Evolutionary conservation across 805 yeast genomes (phyloP).

Genomic region (Kluyveromyces siamensis): DNA sequence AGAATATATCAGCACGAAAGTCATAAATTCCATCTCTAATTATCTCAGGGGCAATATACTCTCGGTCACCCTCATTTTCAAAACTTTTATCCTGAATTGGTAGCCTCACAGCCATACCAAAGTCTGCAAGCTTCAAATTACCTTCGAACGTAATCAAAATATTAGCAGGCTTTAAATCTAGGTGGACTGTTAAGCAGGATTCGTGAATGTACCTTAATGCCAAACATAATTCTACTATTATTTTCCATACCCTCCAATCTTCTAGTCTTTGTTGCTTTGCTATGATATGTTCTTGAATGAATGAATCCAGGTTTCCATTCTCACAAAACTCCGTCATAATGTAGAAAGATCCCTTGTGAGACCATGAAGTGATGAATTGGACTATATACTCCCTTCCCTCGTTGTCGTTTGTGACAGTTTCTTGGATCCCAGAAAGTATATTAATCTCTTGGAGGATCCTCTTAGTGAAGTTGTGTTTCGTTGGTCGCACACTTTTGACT

Average conservation of each 20-base stretch:
- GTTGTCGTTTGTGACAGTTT: slow-evolving; percentile 36
- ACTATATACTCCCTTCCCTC: slow-evolving; percentile 70
- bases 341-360: slow-evolving; percentile 61
- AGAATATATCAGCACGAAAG: slow-evolving; percentile 88
- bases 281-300: slow-evolving; percentile 68
- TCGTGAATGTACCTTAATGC: slow-evolving; percentile 78
- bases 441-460: slow-evolving; percentile 26
- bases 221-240: slow-evolving; percentile 68
- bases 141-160: slow-evolving; percentile 94
- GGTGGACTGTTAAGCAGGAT: slow-evolving; percentile 63
- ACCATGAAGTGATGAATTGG: slow-evolving; percentile 81
- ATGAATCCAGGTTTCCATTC: slow-evolving; percentile 80
- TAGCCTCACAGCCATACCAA: slow-evolving; percentile 81
- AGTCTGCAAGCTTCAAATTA: slow-evolving; percentile 86
- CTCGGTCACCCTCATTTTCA: slow-evolving; percentile 95
- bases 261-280: slow-evolving; percentile 54
- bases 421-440: slow-evolving; percentile 19
- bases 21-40: slow-evolving; percentile 75
- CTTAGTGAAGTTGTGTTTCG: slow-evolving; percentile 18
- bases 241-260: slow-evolving; percentile 98
- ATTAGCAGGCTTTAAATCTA: slow-evolving; percentile 94
- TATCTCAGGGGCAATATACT: slow-evolving; percentile 95
- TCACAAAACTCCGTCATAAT: slow-evolving; percentile 95
- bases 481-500: slow-evolving; percentile 71
- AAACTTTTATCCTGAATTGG: slow-evolving; percentile 57